Conservation (phyloP, 2,329 filamentous ascomycete genomes). For the Rosellinia necatrix region DNA sequence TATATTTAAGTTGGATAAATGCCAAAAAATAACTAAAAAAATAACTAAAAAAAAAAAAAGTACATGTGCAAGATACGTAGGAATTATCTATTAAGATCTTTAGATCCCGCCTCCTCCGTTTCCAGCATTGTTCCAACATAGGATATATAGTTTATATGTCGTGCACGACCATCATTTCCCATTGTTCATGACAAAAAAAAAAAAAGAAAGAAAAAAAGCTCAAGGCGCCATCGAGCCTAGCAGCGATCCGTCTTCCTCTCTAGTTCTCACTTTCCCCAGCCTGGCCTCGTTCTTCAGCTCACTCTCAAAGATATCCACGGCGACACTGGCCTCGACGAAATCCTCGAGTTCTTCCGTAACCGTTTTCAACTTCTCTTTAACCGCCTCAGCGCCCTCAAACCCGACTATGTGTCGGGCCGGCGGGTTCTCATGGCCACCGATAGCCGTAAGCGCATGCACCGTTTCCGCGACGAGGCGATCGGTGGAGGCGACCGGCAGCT, state of each 20-base stretch:
- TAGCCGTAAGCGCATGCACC: slow-evolving; percentile 86
- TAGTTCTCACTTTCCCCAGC: slow-evolving; percentile 41
- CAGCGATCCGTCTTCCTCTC: slow-evolving; percentile 14
- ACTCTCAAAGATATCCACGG: slow-evolving; percentile 75
- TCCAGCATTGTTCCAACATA: neutral
- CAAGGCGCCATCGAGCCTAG: slow-evolving; percentile 8
- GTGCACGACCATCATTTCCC: neutral
- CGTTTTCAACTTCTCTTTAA: slow-evolving; percentile 95
- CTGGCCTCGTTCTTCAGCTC: slow-evolving; percentile 58
- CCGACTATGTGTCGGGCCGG: slow-evolving; percentile 94
- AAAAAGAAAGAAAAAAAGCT: slow-evolving; percentile 1
- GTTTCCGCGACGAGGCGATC: slow-evolving; percentile 84
- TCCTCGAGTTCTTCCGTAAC: slow-evolving; percentile 96
- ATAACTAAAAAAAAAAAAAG: neutral
- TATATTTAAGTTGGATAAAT: neutral
- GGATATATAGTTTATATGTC: neutral
- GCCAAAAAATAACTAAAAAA: neutral
- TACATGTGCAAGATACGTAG: neutral
- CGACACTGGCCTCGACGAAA: slow-evolving; percentile 86
- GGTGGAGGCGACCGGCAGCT: slow-evolving; percentile 68
- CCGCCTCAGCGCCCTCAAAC: slow-evolving; percentile 80
- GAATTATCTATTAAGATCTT: slow-evolving; percentile 6
- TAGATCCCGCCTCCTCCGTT: neutral
- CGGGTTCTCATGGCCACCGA: slow-evolving; percentile 94
- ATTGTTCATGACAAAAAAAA: neutral